Percentiles rank a stretch among this genome's conserved stretches.
Conservation (phyloP, 2,329 filamentous ascomycete species). For the Didymella sp. region DNA sequence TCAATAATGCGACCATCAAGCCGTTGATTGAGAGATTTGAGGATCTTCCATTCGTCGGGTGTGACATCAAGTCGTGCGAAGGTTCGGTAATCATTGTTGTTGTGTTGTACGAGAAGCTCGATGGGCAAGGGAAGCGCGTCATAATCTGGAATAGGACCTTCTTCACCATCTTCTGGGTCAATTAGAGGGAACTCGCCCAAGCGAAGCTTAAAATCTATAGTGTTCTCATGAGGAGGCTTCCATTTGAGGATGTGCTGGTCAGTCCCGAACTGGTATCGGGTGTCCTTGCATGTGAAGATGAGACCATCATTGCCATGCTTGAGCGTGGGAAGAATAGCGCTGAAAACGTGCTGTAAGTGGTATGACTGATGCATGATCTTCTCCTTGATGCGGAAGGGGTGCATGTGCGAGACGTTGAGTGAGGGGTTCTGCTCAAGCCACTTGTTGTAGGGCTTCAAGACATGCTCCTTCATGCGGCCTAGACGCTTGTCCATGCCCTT, state of each 20-base stretch:
- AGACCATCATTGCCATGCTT: constrained; percentile 95
- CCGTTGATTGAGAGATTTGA: constrained; percentile 76
- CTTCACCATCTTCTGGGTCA: constrained; percentile 72
- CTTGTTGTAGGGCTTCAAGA: constrained; percentile 74
- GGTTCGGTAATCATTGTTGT: constrained; percentile 67
- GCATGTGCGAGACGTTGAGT: constrained; percentile 56
- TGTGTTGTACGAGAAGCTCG: constrained; percentile 73
- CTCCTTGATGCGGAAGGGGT: constrained; percentile 81
- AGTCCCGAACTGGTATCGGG: constrained; percentile 86
- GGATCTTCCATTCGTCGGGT: constrained; percentile 78
- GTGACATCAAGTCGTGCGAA: constrained; percentile 73
- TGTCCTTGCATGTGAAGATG: constrained; percentile 94
- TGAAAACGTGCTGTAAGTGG: constrained; percentile 79
- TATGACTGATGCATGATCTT: constrained; percentile 92
- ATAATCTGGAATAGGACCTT: constrained; percentile 75
- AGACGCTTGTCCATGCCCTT: constrained; percentile 87
- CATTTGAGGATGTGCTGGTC: constrained; percentile 95
- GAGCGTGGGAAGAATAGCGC: constrained; percentile 79
- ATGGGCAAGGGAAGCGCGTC: constrained; percentile 74
- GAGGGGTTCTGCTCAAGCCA: constrained; percentile 61
- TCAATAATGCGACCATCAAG: constrained; percentile 90
- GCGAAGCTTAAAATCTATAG: constrained; percentile 85
- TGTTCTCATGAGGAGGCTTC: constrained; percentile 96
- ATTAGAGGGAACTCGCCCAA: constrained; percentile 74
- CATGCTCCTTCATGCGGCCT: constrained; percentile 80